Percentiles rank a stretch among this genome's conserved stretches.
phyloP scores from a whole-genome alignment of 176 grass and related monocot genomes.

The maize (Zea mays) region Zm-B73-REFERENCE-NAM-5.0 NC_050097.1:193558501-193559000 shows the following conservation, averaged over 20 bases:
- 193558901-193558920: conserved; percentile 15
- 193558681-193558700: too few relatives aligned
- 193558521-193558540: too few relatives aligned
- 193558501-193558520: too few relatives aligned
- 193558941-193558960: conserved; percentile 18
- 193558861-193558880: conserved; percentile 20
- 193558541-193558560: too few relatives aligned
- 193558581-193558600: too few relatives aligned
- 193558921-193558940: conserved; percentile 21
- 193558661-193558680: too few relatives aligned
- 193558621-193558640: too few relatives aligned
- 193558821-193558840: conserved; percentile 28
- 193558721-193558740: background rate
- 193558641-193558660: too few relatives aligned
- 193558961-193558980: background rate
- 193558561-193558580: too few relatives aligned
- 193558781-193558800: conserved; percentile 20
- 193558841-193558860: conserved; percentile 29
- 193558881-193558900: background rate
- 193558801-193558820: conserved; percentile 10
- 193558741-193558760: conserved; percentile 28
- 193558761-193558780: conserved; percentile 40
- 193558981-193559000: background rate
- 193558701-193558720: too few relatives aligned
- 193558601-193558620: too few relatives aligned